phyloP scores from a whole-genome alignment of 768 basidiomycete species.

The Crassisporium funariophilum region DNA sequence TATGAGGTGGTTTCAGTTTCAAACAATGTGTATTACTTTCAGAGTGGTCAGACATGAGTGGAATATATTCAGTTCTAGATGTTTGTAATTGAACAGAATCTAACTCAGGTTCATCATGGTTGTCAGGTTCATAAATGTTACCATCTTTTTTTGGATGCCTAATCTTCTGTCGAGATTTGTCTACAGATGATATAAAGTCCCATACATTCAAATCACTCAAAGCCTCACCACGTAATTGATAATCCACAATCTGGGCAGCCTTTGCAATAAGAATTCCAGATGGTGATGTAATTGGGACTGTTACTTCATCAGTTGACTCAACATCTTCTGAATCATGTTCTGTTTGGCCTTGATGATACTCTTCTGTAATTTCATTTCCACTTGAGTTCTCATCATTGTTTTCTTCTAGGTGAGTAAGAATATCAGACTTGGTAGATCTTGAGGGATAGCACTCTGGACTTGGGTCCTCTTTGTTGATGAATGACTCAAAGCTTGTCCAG shows the following conservation, averaged over 20 bases:
- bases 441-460: slow-evolving; percentile 25
- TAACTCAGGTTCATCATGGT: slow-evolving; percentile 11
- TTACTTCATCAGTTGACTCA: slow-evolving; percentile 14
- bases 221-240: slow-evolving; percentile 17
- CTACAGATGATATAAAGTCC: slow-evolving; percentile 28
- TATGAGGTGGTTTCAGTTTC: not conserved
- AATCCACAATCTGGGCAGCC: slow-evolving; percentile 25
- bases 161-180: slow-evolving; percentile 16
- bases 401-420: not conserved
- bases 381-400: not conserved
- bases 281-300: slow-evolving; percentile 6
- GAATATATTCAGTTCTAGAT: not conserved
- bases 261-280: slow-evolving; percentile 15
- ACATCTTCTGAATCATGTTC: not conserved
- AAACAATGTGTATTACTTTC: slow-evolving; percentile 22
- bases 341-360: slow-evolving; percentile 4
- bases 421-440: not conserved
- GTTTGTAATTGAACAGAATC: not conserved
- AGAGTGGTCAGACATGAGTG: slow-evolving; percentile 16
- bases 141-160: slow-evolving; percentile 7
- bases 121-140: not conserved
- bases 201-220: slow-evolving; percentile 25
- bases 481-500: slow-evolving; percentile 35
- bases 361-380: not conserved
- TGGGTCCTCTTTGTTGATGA: slow-evolving; percentile 21